These are phyloP conservation scores for Pilasporangium apinafurcum DNA, from an alignment of 352 stramenopile genomes.

Conservation along the genomic window DNA sequence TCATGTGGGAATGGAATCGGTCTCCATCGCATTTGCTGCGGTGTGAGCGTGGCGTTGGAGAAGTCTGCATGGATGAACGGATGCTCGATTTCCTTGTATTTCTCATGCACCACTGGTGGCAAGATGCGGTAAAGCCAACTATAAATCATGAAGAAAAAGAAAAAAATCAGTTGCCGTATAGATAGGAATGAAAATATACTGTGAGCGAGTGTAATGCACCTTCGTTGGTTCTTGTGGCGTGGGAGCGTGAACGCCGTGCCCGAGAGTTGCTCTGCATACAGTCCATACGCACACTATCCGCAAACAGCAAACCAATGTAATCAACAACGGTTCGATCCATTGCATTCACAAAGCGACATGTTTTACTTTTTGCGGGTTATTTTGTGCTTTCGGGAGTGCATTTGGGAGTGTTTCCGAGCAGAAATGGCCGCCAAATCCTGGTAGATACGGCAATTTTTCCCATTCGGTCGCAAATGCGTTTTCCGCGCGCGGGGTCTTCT, in stretches of 20 bases:
- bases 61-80: slow-evolving; percentile 69
- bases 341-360: too few species aligned
- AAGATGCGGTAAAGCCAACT: slow-evolving; percentile 94
- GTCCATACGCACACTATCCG: slow-evolving; percentile 79
- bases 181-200: slow-evolving; percentile 55
- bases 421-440: slow-evolving; percentile 93
- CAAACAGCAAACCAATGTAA: not conserved
- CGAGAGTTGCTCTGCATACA: slow-evolving; percentile 94
- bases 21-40: slow-evolving; percentile 92
- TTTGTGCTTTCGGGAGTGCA: slow-evolving; percentile 89
- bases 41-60: slow-evolving; percentile 55
- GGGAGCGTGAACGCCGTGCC: slow-evolving; percentile 95
- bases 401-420: slow-evolving; percentile 88
- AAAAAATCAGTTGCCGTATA: not conserved
- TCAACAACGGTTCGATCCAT: not conserved
- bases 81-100: slow-evolving; percentile 44
- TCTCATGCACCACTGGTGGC: slow-evolving; percentile 77
- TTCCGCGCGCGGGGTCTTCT: too few species aligned
- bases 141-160: slow-evolving; percentile 1
- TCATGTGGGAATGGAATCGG: slow-evolving; percentile 71
- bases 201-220: slow-evolving; percentile 11
- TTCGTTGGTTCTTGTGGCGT: slow-evolving; percentile 80
- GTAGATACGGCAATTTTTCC: slow-evolving; percentile 78
- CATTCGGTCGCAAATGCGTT: slow-evolving; percentile 20
- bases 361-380: slow-evolving; percentile 92